Evolutionary conservation across 1,284 basidiomycete genomes (phyloP), one percentile per base, ranked within the genome.

Genomic region (Pisolithus thermaeus): DNA sequence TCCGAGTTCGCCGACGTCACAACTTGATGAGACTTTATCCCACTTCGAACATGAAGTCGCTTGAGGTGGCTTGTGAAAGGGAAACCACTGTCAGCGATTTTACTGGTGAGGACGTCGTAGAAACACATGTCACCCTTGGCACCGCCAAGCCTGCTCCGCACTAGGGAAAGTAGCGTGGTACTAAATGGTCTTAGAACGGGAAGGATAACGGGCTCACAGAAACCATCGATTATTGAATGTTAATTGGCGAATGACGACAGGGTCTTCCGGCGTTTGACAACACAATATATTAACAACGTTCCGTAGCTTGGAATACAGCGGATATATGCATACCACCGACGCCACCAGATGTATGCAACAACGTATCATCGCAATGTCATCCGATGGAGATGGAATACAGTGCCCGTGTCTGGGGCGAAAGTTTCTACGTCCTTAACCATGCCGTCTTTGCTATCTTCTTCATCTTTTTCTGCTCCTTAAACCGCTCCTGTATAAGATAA

Each of bases 371-470:
- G 20, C 12, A n/a, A 43, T 43, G 12, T 25, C 12, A 22, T 28
- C 25, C 16, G 25, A 16, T 28, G 16, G 27, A 43, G 22, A n/a
- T n/a, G n/a, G n/a, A n/a, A n/a, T n/a, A n/a, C n/a, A n/a, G 20
- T 22, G 39, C 11, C n/a, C 12, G 16, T 11, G 27, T 22, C 7
- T 18, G 3, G 16, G 30, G 35, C 4, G 14, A 16, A 3, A 39
- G n/a, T 39, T 22, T 28, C 58, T 63, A 90, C 58, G 87, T 90
- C 66, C 90, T 80, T 58, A 95, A 66, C 92, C 91, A 95, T 6
- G 91, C 91, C 7, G 90, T 92, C 70, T 90, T 90, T 44, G 90
- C 83, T 7, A 86, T 78, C 72, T 92, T 92, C 75, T 92, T 91
- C 66, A 78, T 74, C 56, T 73, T 77, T 69, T 92, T 92, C 74